phyloP scores from a whole-genome alignment of 805 yeast genomes.

The Blastobotrys americana region DNA sequence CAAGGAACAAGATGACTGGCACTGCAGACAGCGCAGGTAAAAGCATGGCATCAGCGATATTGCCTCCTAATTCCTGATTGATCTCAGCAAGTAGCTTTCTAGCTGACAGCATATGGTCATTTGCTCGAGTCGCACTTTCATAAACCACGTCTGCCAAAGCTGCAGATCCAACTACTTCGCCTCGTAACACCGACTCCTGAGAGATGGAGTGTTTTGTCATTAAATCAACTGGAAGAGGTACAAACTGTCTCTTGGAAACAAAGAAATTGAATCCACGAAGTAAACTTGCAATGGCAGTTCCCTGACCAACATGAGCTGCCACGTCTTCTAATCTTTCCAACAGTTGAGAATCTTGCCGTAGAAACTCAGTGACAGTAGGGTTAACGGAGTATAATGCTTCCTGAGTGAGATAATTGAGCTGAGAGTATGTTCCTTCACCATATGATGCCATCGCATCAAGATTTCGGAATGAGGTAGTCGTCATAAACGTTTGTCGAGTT shows the following conservation, averaged over 20 bases:
- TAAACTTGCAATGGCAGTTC: conserved; percentile 60
- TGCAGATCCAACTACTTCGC: conserved; percentile 27
- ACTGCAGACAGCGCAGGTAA: conserved; percentile 62
- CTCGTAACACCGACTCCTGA: conserved; percentile 49
- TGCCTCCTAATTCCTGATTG: conserved; percentile 33
- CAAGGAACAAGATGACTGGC: conserved; percentile 58
- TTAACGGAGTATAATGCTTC: conserved; percentile 48
- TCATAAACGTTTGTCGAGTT: conserved; percentile 48
- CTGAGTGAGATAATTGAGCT: conserved; percentile 60
- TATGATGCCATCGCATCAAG: conserved; percentile 58
- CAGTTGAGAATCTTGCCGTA: conserved; percentile 41
- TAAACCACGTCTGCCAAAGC: conserved; percentile 52
- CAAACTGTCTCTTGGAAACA: conserved; percentile 42
- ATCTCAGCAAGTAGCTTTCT: conserved; percentile 43
- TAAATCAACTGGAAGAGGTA: conserved; percentile 57
- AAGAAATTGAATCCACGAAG: conserved; percentile 55
- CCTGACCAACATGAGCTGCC: conserved; percentile 78
- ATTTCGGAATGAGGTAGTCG: conserved; percentile 40
- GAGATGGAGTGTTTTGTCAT: conserved; percentile 48
- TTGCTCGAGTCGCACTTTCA: conserved; percentile 66
- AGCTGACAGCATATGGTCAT: conserved; percentile 72
- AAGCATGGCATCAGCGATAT: conserved; percentile 47
- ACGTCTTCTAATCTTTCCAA: conserved; percentile 47
- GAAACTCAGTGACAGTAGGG: conserved; percentile 45
- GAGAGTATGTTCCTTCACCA: conserved; percentile 77